Base-by-base conservation (phyloP, 345 rosid species). In the Citrus unshiu region DNA sequence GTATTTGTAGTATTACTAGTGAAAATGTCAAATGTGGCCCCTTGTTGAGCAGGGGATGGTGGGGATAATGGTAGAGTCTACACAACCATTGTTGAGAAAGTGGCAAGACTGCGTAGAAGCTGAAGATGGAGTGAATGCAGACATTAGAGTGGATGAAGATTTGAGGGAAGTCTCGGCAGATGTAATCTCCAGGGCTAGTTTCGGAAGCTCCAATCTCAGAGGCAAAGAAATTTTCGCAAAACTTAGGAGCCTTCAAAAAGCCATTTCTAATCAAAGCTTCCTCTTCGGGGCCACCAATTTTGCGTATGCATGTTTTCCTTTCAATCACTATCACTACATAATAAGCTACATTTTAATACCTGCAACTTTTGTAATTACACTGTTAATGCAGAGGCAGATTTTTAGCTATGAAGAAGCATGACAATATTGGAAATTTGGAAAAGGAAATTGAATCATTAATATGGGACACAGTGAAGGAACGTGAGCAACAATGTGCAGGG, bases 381-480 rank as follows among this genome's bases (percentile, higher is more conserved):
- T 49, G 62, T 6, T 7, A 30, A 39, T 72, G 75, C 67, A 74
- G 86, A 66, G 81, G 77, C 76, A 79, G 85, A 34, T 78, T 87
- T 82, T 78, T 87, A 59, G 81, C 86, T 19, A 73, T 22, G 12
- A 91, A 82, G 81, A 87, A 83, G 74, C 60, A 84, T 5, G 83
- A 59, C 9, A 81, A 88, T 59, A 81, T 89, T 25, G 77, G 79
- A 24, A 87, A 75, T 58, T 60, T 94, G 61, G 95, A 92, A 83
- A 89, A 40, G 62, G 90, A 92, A 78, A 84, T 91, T 9, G 95
- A 90, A 58, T 73, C 84, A 18, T 78, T 91, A 62, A 94, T 94
- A 56, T 90, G 95, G 94, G 91, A 91, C 43, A 85, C 94, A 12
- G 93, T 92, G 25, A 82, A 92, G 59, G 88, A 88, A 57, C 84